Percentiles rank a stretch among this genome's conserved stretches.
Evolutionary conservation across 2,329 filamentous ascomycete genomes (phyloP).

Genomic region (Diplodia mutila): DNA sequence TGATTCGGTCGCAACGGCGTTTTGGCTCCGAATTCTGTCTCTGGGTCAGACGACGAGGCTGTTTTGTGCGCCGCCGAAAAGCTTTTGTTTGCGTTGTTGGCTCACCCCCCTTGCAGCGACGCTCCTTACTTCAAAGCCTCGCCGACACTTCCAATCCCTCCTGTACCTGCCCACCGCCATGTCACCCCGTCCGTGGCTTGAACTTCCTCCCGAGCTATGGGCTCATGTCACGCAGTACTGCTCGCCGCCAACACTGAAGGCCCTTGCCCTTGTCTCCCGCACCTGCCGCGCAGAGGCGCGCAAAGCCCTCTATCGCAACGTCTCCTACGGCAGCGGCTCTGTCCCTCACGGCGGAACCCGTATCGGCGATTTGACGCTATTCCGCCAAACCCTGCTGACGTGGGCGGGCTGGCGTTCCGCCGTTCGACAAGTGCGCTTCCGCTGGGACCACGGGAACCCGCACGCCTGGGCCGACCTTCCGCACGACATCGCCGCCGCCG

Average conservation of each 20-base stretch:
- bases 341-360: neutral
- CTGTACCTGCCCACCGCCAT: no score
- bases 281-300: neutral
- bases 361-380: neutral
- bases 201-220: constrained; percentile 3
- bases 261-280: constrained; percentile 3
- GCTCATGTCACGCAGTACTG: constrained; percentile 1
- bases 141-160: no score
- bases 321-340: neutral
- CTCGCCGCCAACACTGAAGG: neutral
- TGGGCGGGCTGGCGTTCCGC: neutral
- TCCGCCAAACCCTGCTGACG: neutral
- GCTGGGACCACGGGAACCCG: neutral
- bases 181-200: no score
- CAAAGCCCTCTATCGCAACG: neutral
- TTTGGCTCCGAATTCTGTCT: no score
- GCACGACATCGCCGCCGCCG: neutral
- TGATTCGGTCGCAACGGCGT: no score
- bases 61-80: no score
- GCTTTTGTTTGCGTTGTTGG: no score
- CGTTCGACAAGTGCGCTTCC: neutral
- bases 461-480: neutral
- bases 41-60: no score
- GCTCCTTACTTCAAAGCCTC: no score
- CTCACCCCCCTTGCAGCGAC: no score